A percentile compares a stretch with the other conserved stretches of the same genome.
Evolutionary conservation across 768 basidiomycete species (phyloP).

Genomic region (Cyathus striatus): DNA sequence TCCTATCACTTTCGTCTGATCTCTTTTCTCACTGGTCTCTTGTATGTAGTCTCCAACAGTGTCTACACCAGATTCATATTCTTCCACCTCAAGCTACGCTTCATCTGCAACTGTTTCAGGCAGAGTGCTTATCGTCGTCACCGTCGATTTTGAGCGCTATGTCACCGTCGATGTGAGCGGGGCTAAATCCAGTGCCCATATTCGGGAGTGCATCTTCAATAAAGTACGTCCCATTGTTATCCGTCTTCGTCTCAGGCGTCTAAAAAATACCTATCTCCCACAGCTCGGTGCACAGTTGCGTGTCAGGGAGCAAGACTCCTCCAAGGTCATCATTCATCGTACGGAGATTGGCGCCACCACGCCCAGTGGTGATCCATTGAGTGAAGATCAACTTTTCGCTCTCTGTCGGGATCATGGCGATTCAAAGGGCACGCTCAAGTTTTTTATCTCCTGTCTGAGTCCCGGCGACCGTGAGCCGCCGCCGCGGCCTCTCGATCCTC

Average conservation of each 20-base stretch:
- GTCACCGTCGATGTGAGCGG: slow-evolving; percentile 67
- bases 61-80: slow-evolving; percentile 27
- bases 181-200: slow-evolving; percentile 58
- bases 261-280: too few species aligned
- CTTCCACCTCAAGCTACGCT: slow-evolving; percentile 17
- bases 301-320: slow-evolving; percentile 63
- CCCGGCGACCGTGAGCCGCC: slow-evolving; percentile 60
- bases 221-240: slow-evolving; percentile 45
- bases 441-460: slow-evolving; percentile 77
- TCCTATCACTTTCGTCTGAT: too few species aligned
- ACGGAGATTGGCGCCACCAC: slow-evolving; percentile 82
- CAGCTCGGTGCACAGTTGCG: too few species aligned
- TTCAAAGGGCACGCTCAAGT: slow-evolving; percentile 75
- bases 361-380: slow-evolving; percentile 67
- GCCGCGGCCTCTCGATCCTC: slow-evolving; percentile 28
- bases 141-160: slow-evolving; percentile 73
- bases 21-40: slow-evolving; percentile 16
- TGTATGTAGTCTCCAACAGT: slow-evolving; percentile 33
- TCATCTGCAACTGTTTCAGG: slow-evolving; percentile 26
- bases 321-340: slow-evolving; percentile 74
- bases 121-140: slow-evolving; percentile 59
- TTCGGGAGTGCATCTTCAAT: slow-evolving; percentile 76
- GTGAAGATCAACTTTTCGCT: slow-evolving; percentile 63
- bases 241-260: slow-evolving; percentile 3
- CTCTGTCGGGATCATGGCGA: slow-evolving; percentile 75